Percentiles rank a stretch among this genome's conserved stretches.
Conservation (phyloP, 1,284 basidiomycete species). For the Apiotrichum gracile region DNA sequence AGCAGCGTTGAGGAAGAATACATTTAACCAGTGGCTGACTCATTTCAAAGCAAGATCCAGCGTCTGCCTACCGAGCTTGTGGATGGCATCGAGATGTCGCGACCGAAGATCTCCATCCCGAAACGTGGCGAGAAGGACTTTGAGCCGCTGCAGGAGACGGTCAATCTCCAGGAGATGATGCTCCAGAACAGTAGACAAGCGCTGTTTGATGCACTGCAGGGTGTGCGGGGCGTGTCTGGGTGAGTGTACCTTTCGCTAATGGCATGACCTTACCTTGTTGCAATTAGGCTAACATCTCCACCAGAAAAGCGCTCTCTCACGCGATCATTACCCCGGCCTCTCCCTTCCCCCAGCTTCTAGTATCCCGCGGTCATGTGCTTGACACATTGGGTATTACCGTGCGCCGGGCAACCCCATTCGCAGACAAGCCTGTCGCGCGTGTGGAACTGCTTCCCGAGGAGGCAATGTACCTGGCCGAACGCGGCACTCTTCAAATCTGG, state of each 20-base stretch:
- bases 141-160: conserved; percentile 64
- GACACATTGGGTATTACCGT: conserved; percentile 65
- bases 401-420: conserved; percentile 51
- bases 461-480: conserved; percentile 82
- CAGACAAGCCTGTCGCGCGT: conserved; percentile 51
- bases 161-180: conserved; percentile 60
- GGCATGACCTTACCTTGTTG: neutral
- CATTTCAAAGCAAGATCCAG: conserved; percentile 33
- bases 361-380: conserved; percentile 70
- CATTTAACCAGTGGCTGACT: neutral
- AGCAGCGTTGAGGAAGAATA: conserved; percentile 1
- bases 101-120: conserved; percentile 58
- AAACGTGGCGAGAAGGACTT: conserved; percentile 95
- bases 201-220: conserved; percentile 73
- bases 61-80: conserved; percentile 25
- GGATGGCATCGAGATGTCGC: conserved; percentile 7
- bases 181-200: conserved; percentile 75
- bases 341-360: conserved; percentile 56
- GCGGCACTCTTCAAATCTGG: conserved; percentile 81
- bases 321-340: conserved; percentile 34
- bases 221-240: conserved; percentile 68
- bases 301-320: conserved; percentile 47
- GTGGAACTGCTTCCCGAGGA: conserved; percentile 89
- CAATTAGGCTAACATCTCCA: no score
- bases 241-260: conserved; percentile 47